Base-by-base conservation (phyloP, 352 stramenopile genomes). In the Saprolegnia diclina region DNA sequence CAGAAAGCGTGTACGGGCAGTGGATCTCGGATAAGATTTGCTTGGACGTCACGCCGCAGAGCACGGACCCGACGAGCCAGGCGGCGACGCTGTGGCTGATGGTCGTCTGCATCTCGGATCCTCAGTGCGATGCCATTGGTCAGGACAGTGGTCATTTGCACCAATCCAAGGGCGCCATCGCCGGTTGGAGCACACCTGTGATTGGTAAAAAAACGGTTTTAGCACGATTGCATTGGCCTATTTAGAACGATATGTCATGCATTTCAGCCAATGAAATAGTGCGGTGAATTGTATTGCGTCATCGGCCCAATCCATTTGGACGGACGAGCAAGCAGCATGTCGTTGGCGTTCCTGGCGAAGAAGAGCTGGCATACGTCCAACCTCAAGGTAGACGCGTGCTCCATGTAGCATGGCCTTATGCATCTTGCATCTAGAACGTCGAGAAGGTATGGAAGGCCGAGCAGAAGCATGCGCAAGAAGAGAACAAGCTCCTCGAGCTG, bases 291-390 rank as follows among this genome's bases (percentile, higher is more conserved):
- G 42, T 48, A n/a, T 48, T 48, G 42, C 42, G 18, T 48, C 42
- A 35, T 35, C 29, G 29, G 29, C 29, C 29, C 29, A 35, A 35
- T 35, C 29, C 29, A 48, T 48, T 48, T 48, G 42, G 18, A 48
- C 42, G 42, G 42, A 48, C 42, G 13, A 48, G 42, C 14, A 19
- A 29, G 11, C 50, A 26, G 45, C 26, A 95, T 95, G 77, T 97
- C 83, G 72, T 88, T 96, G 74, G 90, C 82, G 73, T 99, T 98
- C 78, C 85, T 96, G 74, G 81, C 82, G 80, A 99, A 97, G 89
- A 99, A 98, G 87, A 98, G 91, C 86, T 99, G 94, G 94, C 94
- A 99, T 75, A 98, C 93, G 61, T 88, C 92, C 67, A 98, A 98
- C 68, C 77, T 98, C 35, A 87, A 81, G 42, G 87, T 94, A 80